Evolutionary conservation across 2,329 filamentous ascomycete species (phyloP).

Genomic region (Fusarium solani-melongenae): DNA sequence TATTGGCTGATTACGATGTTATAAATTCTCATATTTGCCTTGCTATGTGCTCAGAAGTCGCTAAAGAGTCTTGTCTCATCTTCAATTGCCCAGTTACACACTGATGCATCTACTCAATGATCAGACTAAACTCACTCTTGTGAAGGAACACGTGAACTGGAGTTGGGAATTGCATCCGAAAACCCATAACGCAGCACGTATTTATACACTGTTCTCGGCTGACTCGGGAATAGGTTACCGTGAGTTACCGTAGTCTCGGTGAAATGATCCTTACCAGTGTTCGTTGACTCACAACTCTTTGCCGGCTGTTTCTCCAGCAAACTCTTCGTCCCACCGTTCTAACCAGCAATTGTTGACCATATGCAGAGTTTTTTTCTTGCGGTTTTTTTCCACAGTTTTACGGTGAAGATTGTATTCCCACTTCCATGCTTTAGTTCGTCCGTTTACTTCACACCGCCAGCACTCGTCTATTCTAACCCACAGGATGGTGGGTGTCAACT

Average conservation of each 20-base stretch:
- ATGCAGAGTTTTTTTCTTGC: neutral
- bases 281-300: neutral
- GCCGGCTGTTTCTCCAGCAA: neutral
- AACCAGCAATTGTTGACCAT: neutral
- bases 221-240: neutral
- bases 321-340: neutral
- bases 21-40: neutral
- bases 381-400: neutral
- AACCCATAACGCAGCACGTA: neutral
- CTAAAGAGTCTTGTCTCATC: neutral
- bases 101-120: neutral
- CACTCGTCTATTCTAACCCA: neutral
- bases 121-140: neutral
- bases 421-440: neutral
- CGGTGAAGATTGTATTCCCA: neutral
- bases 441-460: neutral
- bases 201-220: neutral
- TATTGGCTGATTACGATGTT: neutral
- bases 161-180: neutral
- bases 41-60: rapidly evolving
- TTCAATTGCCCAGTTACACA: neutral
- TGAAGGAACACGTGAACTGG: neutral
- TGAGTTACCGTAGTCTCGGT: neutral
- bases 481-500: neutral
- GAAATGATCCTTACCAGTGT: neutral